Conservation (phyloP, 108 stramenopile genomes). For the Pseudonitzschia multistriata region DNA sequence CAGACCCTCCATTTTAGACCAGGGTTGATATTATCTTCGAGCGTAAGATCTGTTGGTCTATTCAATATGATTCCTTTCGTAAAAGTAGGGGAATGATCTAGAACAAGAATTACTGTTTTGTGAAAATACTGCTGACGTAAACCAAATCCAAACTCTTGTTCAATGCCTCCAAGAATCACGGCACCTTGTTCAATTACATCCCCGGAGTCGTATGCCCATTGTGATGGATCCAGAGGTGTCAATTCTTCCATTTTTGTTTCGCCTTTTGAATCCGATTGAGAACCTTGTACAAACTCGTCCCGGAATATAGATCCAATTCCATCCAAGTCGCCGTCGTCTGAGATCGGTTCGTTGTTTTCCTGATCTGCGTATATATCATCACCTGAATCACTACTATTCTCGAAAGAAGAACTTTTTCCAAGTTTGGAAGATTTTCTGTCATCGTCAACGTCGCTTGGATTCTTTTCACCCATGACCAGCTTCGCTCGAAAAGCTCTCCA, state of each 20-base stretch:
- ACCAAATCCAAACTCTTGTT: slow-evolving; percentile 77
- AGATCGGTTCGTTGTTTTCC: neutral
- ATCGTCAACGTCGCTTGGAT: neutral
- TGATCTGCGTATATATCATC: neutral
- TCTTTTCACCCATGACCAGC: slow-evolving; percentile 62
- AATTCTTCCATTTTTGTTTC: slow-evolving; percentile 12
- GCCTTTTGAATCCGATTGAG: neutral
- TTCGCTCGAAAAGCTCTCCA: slow-evolving; percentile 85
- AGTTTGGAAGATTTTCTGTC: neutral
- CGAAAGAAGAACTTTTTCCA: neutral
- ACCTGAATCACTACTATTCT: neutral
- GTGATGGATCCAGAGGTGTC: slow-evolving; percentile 60
- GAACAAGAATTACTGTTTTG: slow-evolving; percentile 63
- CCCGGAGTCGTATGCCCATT: slow-evolving; percentile 83
- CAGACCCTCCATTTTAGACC: slow-evolving; percentile 69
- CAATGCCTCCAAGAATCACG: slow-evolving; percentile 77
- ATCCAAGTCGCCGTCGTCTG: slow-evolving; percentile 57
- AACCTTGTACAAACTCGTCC: slow-evolving; percentile 14
- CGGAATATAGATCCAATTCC: slow-evolving; percentile 68
- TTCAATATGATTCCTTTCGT: slow-evolving; percentile 84
- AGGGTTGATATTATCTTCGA: slow-evolving; percentile 47
- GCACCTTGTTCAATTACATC: slow-evolving; percentile 82
- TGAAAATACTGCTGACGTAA: slow-evolving; percentile 87
- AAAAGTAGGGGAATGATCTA: slow-evolving; percentile 62
- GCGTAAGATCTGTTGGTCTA: slow-evolving; percentile 61